phyloP scores from a whole-genome alignment of 805 yeast genomes.

The Candida ulmi region DNA sequence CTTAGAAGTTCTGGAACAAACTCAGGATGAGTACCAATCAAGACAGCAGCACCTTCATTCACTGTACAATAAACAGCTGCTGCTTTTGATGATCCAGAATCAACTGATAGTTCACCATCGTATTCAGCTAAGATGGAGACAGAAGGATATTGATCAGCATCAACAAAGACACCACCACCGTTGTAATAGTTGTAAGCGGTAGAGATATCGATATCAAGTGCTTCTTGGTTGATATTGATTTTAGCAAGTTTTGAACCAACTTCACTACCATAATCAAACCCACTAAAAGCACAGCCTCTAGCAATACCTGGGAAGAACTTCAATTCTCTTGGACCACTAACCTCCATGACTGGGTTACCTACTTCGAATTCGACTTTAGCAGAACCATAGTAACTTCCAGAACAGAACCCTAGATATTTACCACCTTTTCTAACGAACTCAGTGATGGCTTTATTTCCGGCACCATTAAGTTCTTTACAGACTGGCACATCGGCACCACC shows the following conservation, averaged over 20 bases:
- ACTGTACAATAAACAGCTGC: slow-evolving; percentile 66
- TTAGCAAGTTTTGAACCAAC: slow-evolving; percentile 63
- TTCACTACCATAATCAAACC: slow-evolving; percentile 76
- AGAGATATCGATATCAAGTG: slow-evolving; percentile 23
- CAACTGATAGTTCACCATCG: slow-evolving; percentile 48
- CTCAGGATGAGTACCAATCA: slow-evolving; percentile 90
- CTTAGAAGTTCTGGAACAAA: slow-evolving; percentile 52
- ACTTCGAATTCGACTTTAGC: slow-evolving; percentile 76
- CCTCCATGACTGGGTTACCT: slow-evolving; percentile 67
- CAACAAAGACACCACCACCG: slow-evolving; percentile 86
- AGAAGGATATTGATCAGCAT: slow-evolving; percentile 53
- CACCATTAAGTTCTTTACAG: slow-evolving; percentile 66
- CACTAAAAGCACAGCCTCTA: slow-evolving; percentile 76
- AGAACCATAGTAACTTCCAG: slow-evolving; percentile 89
- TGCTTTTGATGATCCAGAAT: slow-evolving; percentile 38
- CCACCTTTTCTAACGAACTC: slow-evolving; percentile 79
- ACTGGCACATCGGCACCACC: slow-evolving; percentile 97
- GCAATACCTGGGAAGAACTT: slow-evolving; percentile 77
- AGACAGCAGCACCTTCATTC: slow-evolving; percentile 71
- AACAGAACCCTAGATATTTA: slow-evolving; percentile 79
- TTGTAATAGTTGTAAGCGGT: slow-evolving; percentile 52
- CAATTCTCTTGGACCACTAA: slow-evolving; percentile 80
- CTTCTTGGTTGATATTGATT: slow-evolving; percentile 34
- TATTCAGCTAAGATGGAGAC: slow-evolving; percentile 76
- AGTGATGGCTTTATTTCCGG: slow-evolving; percentile 53